Evolutionary conservation across 2,329 filamentous ascomycete genomes (phyloP), one percentile per base, ranked within the genome.

Genomic region (Ceratocystis albifundus): DNA sequence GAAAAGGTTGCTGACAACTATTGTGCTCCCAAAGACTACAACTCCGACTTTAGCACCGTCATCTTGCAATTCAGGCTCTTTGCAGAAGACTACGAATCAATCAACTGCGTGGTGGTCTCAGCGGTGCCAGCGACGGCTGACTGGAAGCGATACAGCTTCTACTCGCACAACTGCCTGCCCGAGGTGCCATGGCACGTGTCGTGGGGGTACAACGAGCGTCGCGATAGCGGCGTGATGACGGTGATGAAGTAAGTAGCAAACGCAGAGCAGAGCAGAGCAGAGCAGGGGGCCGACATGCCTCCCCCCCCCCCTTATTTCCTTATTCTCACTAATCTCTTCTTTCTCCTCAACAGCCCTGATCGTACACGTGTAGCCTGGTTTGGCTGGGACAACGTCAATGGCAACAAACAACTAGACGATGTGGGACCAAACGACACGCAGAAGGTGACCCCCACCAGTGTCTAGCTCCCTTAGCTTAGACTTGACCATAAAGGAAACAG

Each of bases 201-300:
- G 0, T 75, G 73, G 73, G 74, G 74, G 1, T 74, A 76, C 68
- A 70, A 71, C 22, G 50, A 67, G 6, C 66, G 70, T 22, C 70
- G 70, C 0, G 74, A 75, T 41, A 71, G 71, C 2, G 74, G 70
- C 0, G 72, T 75, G 25, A 70, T 73, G 69, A 73, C 73, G 0
- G 28, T 76, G 0, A 69, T 72, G 30, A 74, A 73, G 74, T 75
- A 68, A 69, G 72, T 67, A 28, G 41, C 48, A 69, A 15, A 48
- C 46, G 4, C 25, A 28, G 28, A 28, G n/a, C n/a, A n/a, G n/a
- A n/a, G n/a, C n/a, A n/a, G 30, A 12, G 17, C 30, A 55, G 7
- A 25, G 6, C 46, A 48, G 46, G 17, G n/a, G n/a, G 46, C 3
- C n/a, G n/a, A n/a, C n/a, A n/a, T n/a, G n/a, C n/a, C n/a, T n/a